Evolutionary conservation across 2,329 filamentous ascomycete genomes (phyloP).

Genomic region (Fusarium lateritium): DNA sequence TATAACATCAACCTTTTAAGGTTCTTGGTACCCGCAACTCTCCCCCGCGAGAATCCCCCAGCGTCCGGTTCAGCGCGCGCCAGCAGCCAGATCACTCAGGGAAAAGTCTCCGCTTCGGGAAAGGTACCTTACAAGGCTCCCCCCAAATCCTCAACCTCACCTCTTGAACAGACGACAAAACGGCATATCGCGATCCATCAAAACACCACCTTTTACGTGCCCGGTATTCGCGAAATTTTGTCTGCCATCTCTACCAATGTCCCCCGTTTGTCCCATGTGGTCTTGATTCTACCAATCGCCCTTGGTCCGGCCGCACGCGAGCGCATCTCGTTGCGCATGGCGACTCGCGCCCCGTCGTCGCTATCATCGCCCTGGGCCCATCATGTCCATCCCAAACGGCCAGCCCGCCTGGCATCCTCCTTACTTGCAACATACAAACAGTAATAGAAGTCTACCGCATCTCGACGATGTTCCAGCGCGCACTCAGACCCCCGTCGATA

Average conservation of each 20-base stretch:
- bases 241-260: conserved; percentile 67
- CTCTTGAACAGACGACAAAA: conserved; percentile 68
- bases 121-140: conserved; percentile 54
- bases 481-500: conserved; percentile 67
- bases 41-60: conserved; percentile 36
- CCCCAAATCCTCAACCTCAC: conserved; percentile 70
- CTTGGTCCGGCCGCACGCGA: conserved; percentile 66
- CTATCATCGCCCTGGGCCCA: conserved; percentile 65
- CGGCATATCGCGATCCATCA: conserved; percentile 66
- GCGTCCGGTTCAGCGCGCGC: conserved; percentile 39
- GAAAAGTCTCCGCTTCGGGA: conserved; percentile 59
- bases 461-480: conserved; percentile 72
- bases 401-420: conserved; percentile 76
- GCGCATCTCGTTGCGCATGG: conserved; percentile 69
- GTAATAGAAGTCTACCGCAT: conserved; percentile 67
- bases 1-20: conserved; percentile 34
- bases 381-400: conserved; percentile 78
- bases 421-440: conserved; percentile 64
- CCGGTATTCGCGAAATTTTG: conserved; percentile 56
- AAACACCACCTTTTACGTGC: conserved; percentile 61
- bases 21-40: conserved; percentile 41
- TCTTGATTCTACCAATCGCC: conserved; percentile 63
- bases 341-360: conserved; percentile 65
- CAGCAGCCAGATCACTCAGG: conserved; percentile 46
- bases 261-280: conserved; percentile 65